Evolutionary conservation across 73 alveolate species (phyloP), one percentile per base, ranked within the genome.

Genomic region (Tetrahymena elliotti): DNA sequence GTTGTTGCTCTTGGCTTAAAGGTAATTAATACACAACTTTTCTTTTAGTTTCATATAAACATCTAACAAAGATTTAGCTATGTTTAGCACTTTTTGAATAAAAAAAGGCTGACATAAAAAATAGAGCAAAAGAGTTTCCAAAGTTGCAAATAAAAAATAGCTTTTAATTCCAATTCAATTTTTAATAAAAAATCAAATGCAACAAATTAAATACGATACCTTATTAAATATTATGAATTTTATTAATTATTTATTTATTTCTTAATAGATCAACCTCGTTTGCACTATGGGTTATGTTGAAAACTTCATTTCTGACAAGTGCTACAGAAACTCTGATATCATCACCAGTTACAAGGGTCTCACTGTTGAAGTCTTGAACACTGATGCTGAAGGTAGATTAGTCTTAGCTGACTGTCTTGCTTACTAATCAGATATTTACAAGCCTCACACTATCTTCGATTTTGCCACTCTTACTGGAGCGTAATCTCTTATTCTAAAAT

Each of bases 301-400:
- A 93, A 97, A 97, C 93, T 94, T 98, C 10, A 84, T 97, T 82
- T 97, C 95, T 68, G 84, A 93, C 22, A 53, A 93, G 35, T 40
- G 96, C 40, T 97, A 96, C 93, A 96, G 97, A 92, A 97, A 97
- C 16, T 96, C 97, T 5, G 99, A 97, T 93, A 96, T 97, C 35
- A 93, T 97, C 34, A 97, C 83, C 93, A 84, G 97, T 35, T 84
- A 84, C 68, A 97, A 97, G 82, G 99, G 99, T 41, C 33, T 97
- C 35, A 96, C 98, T 52, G 98, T 97, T 34, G 98, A 97, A 93
- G 93, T 97, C 41, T 96, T 97, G 83, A 97, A 97, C 84, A 97
- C 99, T 16, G 99, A 97, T 96, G 99, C 99, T 84, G 98, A 97
- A 83, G 99, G 99, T 4, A 97, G 99, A 97, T 95, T 97, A 15